Conservation (phyloP, 1,284 basidiomycete genomes). For the Xanthoconium separans region DNA sequence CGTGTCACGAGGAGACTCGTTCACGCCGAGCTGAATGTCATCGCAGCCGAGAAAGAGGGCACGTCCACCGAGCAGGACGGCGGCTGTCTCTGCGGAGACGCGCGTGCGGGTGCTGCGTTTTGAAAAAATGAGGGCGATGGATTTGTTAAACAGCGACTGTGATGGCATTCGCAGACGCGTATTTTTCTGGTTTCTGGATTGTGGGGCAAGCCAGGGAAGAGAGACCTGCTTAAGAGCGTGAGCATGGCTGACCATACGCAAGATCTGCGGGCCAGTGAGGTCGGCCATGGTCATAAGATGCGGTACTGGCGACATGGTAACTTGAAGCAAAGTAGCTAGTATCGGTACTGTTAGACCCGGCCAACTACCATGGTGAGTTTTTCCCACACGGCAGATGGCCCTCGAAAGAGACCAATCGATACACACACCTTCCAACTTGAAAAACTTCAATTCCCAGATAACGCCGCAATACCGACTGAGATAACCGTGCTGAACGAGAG, state of each 20-base stretch:
- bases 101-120: conserved; percentile 95
- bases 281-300: conserved; percentile 87
- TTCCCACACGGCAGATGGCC: too few species aligned
- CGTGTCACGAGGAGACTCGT: conserved; percentile 86
- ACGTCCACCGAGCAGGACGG: conserved; percentile 79
- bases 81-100: conserved; percentile 83
- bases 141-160: conserved; percentile 75
- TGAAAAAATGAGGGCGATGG: conserved; percentile 87
- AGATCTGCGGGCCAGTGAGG: conserved; percentile 70
- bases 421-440: too few species aligned
- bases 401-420: too few species aligned
- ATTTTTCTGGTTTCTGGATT: conserved; percentile 35
- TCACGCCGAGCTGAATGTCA: conserved; percentile 97
- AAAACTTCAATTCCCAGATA: too few species aligned
- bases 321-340: too few species aligned
- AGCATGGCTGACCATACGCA: conserved; percentile 60
- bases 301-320: conserved; percentile 47
- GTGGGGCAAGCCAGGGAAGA: conserved; percentile 57
- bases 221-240: conserved; percentile 61
- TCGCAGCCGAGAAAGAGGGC: conserved; percentile 89
- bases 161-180: conserved; percentile 55
- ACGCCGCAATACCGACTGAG: too few species aligned
- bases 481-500: too few species aligned
- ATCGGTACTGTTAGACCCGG: too few species aligned
- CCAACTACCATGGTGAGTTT: too few species aligned